Base-by-base conservation (phyloP, 306 rosid species). In the Abrus precatorius region DNA sequence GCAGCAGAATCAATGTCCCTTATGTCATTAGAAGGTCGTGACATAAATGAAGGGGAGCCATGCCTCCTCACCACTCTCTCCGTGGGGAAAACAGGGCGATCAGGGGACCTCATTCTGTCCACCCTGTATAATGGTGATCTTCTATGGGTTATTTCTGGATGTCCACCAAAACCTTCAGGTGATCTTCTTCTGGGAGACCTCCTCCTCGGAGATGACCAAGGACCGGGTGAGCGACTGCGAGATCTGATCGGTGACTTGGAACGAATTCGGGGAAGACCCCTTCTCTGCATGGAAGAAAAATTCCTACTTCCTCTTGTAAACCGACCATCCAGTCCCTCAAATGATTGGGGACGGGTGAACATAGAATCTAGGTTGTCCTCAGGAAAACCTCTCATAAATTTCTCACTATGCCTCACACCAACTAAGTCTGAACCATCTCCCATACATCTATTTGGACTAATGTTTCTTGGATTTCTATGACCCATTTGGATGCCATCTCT, bases 21-120 rank as follows among this genome's bases (percentile, higher is more conserved):
- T 70, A 85, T 54, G 30, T 93, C 95, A 86, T 87, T 90, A 40
- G 94, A 80, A 5, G 85, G 87, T 53, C 89, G 77, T 7, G 95
- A 82, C 86, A 89, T 75, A 69, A 76, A 89, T 13, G 86, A 83
- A 9, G 92, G 91, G 7, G 91, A 89, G 57, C 83, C 89, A 73
- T 86, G 90, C 84, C 97, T 90, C 80, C 97, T 87, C 29, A 84
- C 84, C 77, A 87, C 90, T 83, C 88, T 87, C 63, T 90, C 91
- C 50, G 90, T 87, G 3, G 83, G 59, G 57, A 91, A 91, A 83
- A 85, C 87, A 34, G 88, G 90, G 33, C 91, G 91, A 32, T 92
- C 93, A 5, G 97, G 99, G 52, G 95, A 91, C 85, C 97, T 93
- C 91, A 95, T 87, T 80, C 92, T 87, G 69, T 90, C 90, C 86